phyloP scores from a whole-genome alignment of 441 rosid species.

The Euphorbia schlechtendalii region DNA sequence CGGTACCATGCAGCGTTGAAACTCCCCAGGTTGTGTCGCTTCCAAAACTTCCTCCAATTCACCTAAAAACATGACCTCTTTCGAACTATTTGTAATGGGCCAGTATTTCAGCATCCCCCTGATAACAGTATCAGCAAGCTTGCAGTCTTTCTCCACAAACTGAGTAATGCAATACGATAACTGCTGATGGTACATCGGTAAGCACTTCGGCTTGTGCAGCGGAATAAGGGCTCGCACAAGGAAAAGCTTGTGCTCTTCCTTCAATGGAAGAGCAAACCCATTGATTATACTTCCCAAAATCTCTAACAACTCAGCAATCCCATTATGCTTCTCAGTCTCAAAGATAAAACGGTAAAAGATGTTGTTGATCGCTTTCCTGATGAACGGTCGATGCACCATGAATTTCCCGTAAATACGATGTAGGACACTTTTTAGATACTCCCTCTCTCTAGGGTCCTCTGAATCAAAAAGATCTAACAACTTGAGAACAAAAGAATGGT shows the following conservation, averaged over 20 bases:
- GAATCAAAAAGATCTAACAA: constrained; percentile 58
- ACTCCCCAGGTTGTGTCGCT: constrained; percentile 78
- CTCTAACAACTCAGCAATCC: constrained; percentile 31
- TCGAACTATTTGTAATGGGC: constrained; percentile 65
- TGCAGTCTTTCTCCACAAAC: constrained; percentile 24
- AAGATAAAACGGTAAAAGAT: constrained; percentile 74
- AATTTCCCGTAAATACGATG: constrained; percentile 87
- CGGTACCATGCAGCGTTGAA: constrained; percentile 86
- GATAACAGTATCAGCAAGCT: constrained; percentile 68
- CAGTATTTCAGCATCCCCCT: constrained; percentile 61
- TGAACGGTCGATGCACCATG: constrained; percentile 90
- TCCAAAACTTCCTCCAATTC: constrained; percentile 86
- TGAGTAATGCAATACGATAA: constrained; percentile 64
- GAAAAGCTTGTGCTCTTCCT: constrained; percentile 74
- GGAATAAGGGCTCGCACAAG: constrained; percentile 66
- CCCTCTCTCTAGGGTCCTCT: constrained; percentile 39
- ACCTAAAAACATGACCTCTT: constrained; percentile 75
- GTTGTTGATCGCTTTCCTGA: constrained; percentile 76
- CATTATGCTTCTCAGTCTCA: constrained; percentile 25
- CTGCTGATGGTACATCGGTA: constrained; percentile 65
- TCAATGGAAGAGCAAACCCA: constrained; percentile 64
- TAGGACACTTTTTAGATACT: constrained; percentile 64
- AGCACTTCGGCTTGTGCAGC: constrained; percentile 63
- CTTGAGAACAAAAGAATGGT: constrained; percentile 64
- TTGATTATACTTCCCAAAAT: constrained; percentile 75